Evolutionary conservation across 371 early-diverging fungal species (phyloP).

Genomic region (Syncephalastrum monosporum): DNA sequence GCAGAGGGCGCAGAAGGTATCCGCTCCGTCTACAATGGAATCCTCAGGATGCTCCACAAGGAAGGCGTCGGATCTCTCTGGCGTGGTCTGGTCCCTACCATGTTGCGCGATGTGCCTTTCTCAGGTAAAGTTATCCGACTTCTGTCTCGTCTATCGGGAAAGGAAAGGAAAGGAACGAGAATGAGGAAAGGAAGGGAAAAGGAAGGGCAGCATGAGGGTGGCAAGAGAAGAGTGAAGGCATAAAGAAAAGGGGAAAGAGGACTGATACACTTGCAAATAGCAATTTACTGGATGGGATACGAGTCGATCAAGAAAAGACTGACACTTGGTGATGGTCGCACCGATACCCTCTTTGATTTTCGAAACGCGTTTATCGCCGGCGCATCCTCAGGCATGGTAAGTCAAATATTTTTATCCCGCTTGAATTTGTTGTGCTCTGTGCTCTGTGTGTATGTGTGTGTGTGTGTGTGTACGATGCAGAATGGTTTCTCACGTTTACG

Average conservation of each 20-base stretch:
- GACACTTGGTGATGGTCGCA: not conserved
- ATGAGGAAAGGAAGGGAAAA: too few relatives aligned
- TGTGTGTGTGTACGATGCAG: too few relatives aligned
- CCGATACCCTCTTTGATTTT: constrained; percentile 39
- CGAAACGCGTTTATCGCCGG: constrained; percentile 72
- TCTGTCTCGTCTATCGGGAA: not conserved
- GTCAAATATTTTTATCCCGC: not conserved
- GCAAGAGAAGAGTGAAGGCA: too few relatives aligned
- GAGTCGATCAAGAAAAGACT: constrained; percentile 61
- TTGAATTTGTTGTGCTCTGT: too few relatives aligned
- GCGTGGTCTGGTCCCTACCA: constrained; percentile 59
- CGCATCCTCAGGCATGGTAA: constrained; percentile 75
- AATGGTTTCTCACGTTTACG: too few relatives aligned
- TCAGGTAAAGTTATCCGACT: constrained; percentile 16
- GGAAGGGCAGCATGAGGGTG: too few relatives aligned
- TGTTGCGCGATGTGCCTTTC: constrained; percentile 51
- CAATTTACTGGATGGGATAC: constrained; percentile 92
- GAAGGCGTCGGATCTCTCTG: constrained; percentile 78
- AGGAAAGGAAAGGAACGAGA: too few relatives aligned
- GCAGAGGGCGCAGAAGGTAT: constrained; percentile 46
- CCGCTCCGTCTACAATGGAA: constrained; percentile 27
- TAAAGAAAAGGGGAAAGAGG: too few relatives aligned
- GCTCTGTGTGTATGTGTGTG: too few relatives aligned
- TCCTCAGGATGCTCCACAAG: constrained; percentile 58
- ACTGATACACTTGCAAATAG: constrained; percentile 23